phyloP scores from a whole-genome alignment of 352 stramenopile species.

The Globisporangium acanthophoron region DNA sequence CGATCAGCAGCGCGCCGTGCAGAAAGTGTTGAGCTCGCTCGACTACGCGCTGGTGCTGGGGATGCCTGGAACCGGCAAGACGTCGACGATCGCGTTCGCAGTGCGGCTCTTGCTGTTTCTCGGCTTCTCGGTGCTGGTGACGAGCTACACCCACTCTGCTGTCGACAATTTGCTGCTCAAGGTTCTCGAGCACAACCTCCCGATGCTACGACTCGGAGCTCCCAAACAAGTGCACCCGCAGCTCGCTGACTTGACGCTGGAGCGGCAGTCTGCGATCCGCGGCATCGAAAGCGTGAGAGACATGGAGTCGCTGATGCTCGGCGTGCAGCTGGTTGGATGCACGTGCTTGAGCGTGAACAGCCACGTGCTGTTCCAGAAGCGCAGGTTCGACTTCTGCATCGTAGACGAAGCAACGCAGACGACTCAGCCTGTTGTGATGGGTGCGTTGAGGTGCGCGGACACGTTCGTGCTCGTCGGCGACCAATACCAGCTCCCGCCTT shows the following conservation, averaged over 20 bases:
- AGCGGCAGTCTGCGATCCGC: slow-evolving; percentile 28
- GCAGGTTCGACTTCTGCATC: slow-evolving; percentile 97
- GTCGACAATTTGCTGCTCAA: slow-evolving; percentile 98
- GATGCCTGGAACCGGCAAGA: slow-evolving; percentile 96
- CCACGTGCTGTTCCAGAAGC: slow-evolving; percentile 71
- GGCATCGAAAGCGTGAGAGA: slow-evolving; percentile 29
- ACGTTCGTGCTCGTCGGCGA: slow-evolving; percentile 97
- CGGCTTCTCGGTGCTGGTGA: slow-evolving; percentile 94
- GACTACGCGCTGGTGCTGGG: slow-evolving; percentile 95
- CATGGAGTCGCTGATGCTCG: slow-evolving; percentile 45
- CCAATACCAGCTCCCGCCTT: slow-evolving; percentile 96
- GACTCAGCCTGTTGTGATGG: slow-evolving; percentile 93
- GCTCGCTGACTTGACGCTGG: slow-evolving; percentile 52
- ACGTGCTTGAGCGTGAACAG: slow-evolving; percentile 75
- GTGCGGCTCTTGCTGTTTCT: slow-evolving; percentile 88
- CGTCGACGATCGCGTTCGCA: slow-evolving; percentile 93
- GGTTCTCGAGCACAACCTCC: slow-evolving; percentile 57
- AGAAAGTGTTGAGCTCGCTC: slow-evolving; percentile 80
- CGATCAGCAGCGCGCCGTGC: slow-evolving; percentile 67
- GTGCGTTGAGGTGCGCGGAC: slow-evolving; percentile 89
- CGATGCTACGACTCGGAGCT: slow-evolving; percentile 76
- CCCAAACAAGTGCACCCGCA: slow-evolving; percentile 60
- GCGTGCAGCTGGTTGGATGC: slow-evolving; percentile 56
- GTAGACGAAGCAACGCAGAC: slow-evolving; percentile 99
- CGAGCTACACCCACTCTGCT: slow-evolving; percentile 96